Evolutionary conservation across 176 grass and related monocot species (phyloP), one percentile per base, ranked within the genome.

Genomic region (Cymbopogon citratus): DNA sequence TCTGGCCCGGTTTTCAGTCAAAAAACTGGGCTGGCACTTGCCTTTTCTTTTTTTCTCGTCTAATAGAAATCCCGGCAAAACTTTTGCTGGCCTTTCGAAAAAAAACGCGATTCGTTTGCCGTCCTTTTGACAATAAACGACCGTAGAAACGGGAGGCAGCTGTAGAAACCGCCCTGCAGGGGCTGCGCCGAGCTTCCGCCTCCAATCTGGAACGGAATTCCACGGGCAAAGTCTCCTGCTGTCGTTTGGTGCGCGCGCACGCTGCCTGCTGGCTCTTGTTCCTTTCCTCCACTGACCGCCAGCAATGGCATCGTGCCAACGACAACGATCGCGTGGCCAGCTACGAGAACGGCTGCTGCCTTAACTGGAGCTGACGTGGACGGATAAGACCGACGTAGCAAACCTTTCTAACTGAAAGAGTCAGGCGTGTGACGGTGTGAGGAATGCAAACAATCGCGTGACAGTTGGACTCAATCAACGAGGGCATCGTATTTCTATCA

Each of bases 281-380:
- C 12, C 43, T 45, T 14, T 45, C 43, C 11, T 45, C 43, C 43
- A 14, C 43, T 45, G 43, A 14, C 43, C 11, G 3, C 43, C 13
- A 45, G 11, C 43, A 1, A 2, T 45, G 43, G 12, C 43, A 45
- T 1, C 43, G 36, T 31, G 76, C 8, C 63, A 35, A 25, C 9
- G 18, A 45, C 63, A 35, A 25, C 9, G 18, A 45, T 45, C 43
- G 43, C 43, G 43, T 45, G 3, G 43, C 12, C 43, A 45, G 40
- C 40, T 6, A 43, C 10, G 10, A 43, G 2, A 41, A 11, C 39
- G 39, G 39, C 40, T 43, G 40, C 43, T 45, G 33, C 5, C 66
- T 64, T 48, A 12, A 43, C 40, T 57, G 63, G 12, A 12, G 41
- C 60, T 73, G 84, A 80, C 68, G 76, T 65, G 68, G 43, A 66